Conservation (phyloP, 345 rosid species). For the Hibiscus tridactylites region DNA sequence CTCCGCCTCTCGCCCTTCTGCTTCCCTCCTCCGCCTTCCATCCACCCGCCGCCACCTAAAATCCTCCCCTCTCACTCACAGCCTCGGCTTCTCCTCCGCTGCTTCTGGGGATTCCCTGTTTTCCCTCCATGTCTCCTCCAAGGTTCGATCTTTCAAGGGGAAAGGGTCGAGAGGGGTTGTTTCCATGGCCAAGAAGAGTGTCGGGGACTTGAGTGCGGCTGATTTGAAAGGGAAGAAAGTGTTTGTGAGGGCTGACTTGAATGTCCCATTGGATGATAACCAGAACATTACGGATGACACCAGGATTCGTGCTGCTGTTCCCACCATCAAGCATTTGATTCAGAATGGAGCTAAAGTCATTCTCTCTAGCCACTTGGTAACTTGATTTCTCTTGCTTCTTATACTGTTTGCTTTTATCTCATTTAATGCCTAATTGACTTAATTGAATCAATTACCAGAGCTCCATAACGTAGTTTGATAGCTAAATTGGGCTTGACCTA, state of each 20-base stretch:
- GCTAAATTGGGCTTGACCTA: neutral
- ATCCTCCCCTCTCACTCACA: neutral
- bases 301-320: neutral
- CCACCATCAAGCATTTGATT: neutral
- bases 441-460: no score
- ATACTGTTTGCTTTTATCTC: no score
- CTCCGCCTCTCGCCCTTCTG: neutral
- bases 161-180: neutral
- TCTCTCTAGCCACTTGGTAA: neutral
- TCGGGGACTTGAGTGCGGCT: neutral
- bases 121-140: neutral
- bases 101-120: neutral
- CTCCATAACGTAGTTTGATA: no score
- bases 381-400: neutral
- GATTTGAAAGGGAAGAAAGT: neutral
- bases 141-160: neutral
- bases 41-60: neutral
- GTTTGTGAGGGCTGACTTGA: neutral
- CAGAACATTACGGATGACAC: neutral
- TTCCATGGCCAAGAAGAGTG: neutral
- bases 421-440: no score
- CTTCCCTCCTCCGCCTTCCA: neutral
- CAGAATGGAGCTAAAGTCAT: neutral
- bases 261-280: neutral
- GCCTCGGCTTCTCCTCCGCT: neutral